Conservation (phyloP, 768 basidiomycete genomes). For the Kwoniella dendrophila region DNA sequence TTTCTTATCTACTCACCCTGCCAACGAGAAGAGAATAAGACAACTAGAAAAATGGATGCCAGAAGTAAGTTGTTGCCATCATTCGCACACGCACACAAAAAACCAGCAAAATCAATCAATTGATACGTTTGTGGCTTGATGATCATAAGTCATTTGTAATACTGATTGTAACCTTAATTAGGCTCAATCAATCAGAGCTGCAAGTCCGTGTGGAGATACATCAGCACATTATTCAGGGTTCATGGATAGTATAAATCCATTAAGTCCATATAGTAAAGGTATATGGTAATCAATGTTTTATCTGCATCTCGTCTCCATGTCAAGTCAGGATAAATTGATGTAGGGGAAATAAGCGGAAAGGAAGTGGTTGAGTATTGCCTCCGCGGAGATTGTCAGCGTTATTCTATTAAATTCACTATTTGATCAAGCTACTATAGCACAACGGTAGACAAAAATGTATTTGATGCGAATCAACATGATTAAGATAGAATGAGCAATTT, state of each 20-base stretch:
- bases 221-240: slow-evolving; percentile 47
- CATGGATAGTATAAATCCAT: slow-evolving; percentile 35
- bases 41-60: slow-evolving; percentile 52
- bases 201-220: slow-evolving; percentile 47
- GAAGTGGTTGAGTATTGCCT: too few relatives aligned
- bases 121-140: too few relatives aligned
- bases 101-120: neutral
- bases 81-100: neutral
- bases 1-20: slow-evolving; percentile 82
- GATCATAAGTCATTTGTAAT: neutral
- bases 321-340: neutral
- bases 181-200: slow-evolving; percentile 52
- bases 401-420: too few relatives aligned
- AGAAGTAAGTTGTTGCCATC: slow-evolving; percentile 35
- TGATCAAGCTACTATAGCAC: too few relatives aligned
- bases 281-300: slow-evolving; percentile 11
- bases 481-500: too few relatives aligned
- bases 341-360: neutral
- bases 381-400: too few relatives aligned
- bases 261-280: slow-evolving; percentile 9
- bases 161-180: too few relatives aligned
- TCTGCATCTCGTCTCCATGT: too few relatives aligned
- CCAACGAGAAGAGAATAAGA: slow-evolving; percentile 69
- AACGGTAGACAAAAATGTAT: too few relatives aligned
- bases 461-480: too few relatives aligned